Percentiles rank a stretch among this genome's conserved stretches.
Conservation (phyloP, 331 rosid genomes). For the Prunus yedoensis region DNA sequence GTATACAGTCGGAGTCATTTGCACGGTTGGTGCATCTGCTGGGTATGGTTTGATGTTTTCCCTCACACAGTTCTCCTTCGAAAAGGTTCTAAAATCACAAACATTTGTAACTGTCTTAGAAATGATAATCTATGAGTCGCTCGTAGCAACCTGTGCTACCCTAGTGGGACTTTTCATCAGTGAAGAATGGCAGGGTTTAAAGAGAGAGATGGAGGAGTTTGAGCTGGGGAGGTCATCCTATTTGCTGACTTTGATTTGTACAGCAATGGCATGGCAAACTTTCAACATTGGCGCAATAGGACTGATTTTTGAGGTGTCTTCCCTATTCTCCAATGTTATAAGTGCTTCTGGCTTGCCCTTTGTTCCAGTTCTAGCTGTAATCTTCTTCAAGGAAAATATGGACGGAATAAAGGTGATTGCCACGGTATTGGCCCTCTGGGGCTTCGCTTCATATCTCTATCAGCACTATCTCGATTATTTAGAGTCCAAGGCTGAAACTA, state of each 20-base stretch:
- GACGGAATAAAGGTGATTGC: constrained; percentile 62
- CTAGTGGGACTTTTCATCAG: constrained; percentile 66
- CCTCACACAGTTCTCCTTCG: constrained; percentile 43
- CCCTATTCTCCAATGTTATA: constrained; percentile 63
- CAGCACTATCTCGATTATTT: constrained; percentile 38
- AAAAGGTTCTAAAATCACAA: constrained; percentile 39
- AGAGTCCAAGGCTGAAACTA: background rate
- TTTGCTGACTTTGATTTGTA: constrained; percentile 45
- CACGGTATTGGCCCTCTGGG: constrained; percentile 62
- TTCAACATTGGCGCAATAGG: constrained; percentile 56
- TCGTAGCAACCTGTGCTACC: constrained; percentile 36
- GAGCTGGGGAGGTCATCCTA: constrained; percentile 50
- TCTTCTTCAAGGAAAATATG: constrained; percentile 56
- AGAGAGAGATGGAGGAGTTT: constrained; percentile 44
- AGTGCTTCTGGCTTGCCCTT: constrained; percentile 52
- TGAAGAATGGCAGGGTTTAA: constrained; percentile 52
- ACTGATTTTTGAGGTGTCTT: constrained; percentile 58
- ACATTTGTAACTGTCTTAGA: constrained; percentile 43
- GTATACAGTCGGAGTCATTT: constrained; percentile 47
- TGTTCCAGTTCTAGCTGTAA: constrained; percentile 55
- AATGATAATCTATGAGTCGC: constrained; percentile 30
- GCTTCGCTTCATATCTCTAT: constrained; percentile 56
- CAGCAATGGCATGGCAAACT: constrained; percentile 45
- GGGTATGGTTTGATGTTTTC: constrained; percentile 48
- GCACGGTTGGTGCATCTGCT: constrained; percentile 54